Evolutionary conservation across 2,329 filamentous ascomycete genomes (phyloP).

Genomic region (Sphaerulina musiva): DNA sequence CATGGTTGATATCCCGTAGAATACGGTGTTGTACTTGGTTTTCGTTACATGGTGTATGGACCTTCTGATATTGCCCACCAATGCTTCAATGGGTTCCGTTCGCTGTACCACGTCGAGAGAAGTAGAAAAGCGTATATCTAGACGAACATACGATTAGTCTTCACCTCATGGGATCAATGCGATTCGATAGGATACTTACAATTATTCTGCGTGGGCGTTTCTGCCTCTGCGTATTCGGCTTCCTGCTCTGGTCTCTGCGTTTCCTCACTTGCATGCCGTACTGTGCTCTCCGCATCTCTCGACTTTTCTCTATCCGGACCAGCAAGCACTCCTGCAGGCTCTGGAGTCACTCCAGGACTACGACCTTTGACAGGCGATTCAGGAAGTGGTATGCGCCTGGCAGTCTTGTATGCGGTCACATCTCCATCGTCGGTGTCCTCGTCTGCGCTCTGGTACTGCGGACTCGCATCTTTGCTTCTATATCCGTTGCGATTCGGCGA

Average conservation of each 20-base stretch:
- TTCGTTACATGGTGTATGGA: slow-evolving; percentile 57
- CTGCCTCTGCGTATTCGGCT: slow-evolving; percentile 17
- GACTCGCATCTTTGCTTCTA: slow-evolving; percentile 52
- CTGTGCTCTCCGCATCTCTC: slow-evolving; percentile 19
- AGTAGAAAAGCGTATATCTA: slow-evolving; percentile 82
- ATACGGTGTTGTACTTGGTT: slow-evolving; percentile 62
- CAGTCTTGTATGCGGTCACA: slow-evolving; percentile 29
- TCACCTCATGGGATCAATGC: not conserved
- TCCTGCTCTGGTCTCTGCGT: slow-evolving; percentile 18
- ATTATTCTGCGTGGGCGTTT: slow-evolving; percentile 32
- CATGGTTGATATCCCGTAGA: slow-evolving; percentile 56
- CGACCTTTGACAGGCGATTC: slow-evolving; percentile 44
- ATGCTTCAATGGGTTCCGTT: slow-evolving; percentile 73
- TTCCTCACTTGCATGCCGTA: slow-evolving; percentile 18
- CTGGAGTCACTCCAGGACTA: slow-evolving; percentile 31
- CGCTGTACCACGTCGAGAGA: slow-evolving; percentile 83
- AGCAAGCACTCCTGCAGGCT: slow-evolving; percentile 18
- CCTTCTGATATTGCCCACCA: slow-evolving; percentile 57
- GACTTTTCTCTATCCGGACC: slow-evolving; percentile 18
- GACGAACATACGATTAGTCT: slow-evolving; percentile 16
- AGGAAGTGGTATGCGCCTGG: slow-evolving; percentile 49
- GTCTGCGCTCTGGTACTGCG: slow-evolving; percentile 50
- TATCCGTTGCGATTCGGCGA: slow-evolving; percentile 44
- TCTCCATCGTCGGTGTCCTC: slow-evolving; percentile 49
- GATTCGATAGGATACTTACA: slow-evolving; percentile 26